Evolutionary conservation across 2,329 filamentous ascomycete species (phyloP), one percentile per base, ranked within the genome.

Genomic region (Arthrobotrys conoides): DNA sequence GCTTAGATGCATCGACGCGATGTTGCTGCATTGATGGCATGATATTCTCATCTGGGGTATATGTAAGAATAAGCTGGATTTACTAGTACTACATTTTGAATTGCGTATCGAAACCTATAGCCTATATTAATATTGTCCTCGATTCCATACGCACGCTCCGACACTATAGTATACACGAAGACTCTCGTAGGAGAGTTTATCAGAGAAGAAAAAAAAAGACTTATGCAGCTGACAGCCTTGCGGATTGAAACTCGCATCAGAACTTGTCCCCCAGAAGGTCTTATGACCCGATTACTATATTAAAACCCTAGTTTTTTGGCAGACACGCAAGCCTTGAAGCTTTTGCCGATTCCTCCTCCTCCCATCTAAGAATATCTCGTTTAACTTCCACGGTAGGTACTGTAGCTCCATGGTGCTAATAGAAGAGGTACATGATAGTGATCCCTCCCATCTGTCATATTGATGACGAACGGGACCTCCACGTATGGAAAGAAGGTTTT

Each of bases 351-450:
- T 41, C 20, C 20, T 38, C 22, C 24, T 30, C 27, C 6, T 3
- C 27, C 27, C 3, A 33, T 44, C 2, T 1, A 44, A 61, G 3
- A 2, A 27, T 5, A 38, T 24, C 2, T 27, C 20, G 36, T 81
- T 86, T 86, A 93, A 83, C 91, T 93, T 16, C 93, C 93, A 59
- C 93, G 87, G 85, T 96, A 96, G 9, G 92, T 95, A 48, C 91
- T 92, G 85, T 93, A 96, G 83, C 91, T 92, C 85, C 91, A 94
- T 33, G 92, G 92, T 80, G 91, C 90, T 85, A 95, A 84, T 84
- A 96, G 83, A 83, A 96, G 84, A 53, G 93, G 93, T 2, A 96
- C 92, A 85, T 96, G 93, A 83, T 92, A 95, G 83, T 91, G 90
- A 87, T 92, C 90, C 22, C 87, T 80, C 81, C 64, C 76, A 24